phyloP scores from a whole-genome alignment of 139 green algal genomes.

The Trebouxia sp. region DNA sequence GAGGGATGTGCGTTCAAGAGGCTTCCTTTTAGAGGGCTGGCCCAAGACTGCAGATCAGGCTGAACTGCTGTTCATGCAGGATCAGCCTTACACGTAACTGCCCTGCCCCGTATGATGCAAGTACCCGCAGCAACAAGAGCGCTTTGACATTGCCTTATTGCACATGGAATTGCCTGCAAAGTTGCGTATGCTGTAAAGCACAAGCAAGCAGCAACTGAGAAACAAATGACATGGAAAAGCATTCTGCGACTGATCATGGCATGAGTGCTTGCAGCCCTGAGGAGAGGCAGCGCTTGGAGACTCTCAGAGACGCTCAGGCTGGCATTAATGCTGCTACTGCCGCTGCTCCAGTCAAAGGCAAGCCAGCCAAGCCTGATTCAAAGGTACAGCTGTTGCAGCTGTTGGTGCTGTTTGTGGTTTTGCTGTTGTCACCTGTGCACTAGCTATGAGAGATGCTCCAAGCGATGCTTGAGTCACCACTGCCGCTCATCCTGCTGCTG shows the following conservation, averaged over 20 bases:
- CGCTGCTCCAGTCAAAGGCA: not conserved
- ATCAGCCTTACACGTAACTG: slow-evolving; percentile 21
- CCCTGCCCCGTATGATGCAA: too few species aligned
- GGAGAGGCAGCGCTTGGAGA: slow-evolving; percentile 30
- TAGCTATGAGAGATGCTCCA: too few species aligned
- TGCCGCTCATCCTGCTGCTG: too few species aligned
- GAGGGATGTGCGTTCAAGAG: not conserved
- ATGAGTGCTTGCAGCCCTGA: slow-evolving; percentile 3
- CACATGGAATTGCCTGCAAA: too few species aligned
- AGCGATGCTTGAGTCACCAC: too few species aligned
- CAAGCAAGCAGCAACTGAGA: not conserved
- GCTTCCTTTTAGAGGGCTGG: slow-evolving; percentile 54
- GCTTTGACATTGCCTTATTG: too few species aligned
- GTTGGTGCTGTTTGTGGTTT: too few species aligned
- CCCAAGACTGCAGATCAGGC: slow-evolving; percentile 33
- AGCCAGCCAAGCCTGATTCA: slow-evolving; percentile 5
- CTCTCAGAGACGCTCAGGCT: slow-evolving; percentile 22
- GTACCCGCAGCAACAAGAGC: too few species aligned
- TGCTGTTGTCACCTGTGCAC: too few species aligned
- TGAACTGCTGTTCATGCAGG: slow-evolving; percentile 38
- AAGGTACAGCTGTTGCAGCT: not conserved
- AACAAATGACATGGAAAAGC: too few species aligned
- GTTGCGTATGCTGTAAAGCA: too few species aligned
- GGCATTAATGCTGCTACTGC: slow-evolving; percentile 11
- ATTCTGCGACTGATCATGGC: not conserved